Evolutionary conservation across 2,329 filamentous ascomycete species (phyloP).

Genomic region (Fusarium scirpi): DNA sequence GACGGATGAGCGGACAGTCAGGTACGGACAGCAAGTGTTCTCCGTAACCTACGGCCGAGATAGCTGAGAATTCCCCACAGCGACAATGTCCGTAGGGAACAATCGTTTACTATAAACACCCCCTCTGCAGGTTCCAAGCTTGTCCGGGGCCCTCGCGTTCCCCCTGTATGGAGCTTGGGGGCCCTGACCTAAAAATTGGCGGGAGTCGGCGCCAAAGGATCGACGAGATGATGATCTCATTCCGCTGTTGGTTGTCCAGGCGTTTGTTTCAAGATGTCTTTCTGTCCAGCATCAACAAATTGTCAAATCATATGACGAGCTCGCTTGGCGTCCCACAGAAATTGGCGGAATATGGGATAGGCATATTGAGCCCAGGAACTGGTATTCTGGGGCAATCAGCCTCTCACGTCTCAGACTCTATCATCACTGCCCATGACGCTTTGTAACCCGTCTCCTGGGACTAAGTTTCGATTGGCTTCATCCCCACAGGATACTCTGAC

Average conservation of each 20-base stretch:
- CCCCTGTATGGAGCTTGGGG: slow-evolving; percentile 37
- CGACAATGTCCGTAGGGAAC: slow-evolving; percentile 25
- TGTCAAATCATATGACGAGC: slow-evolving; percentile 39
- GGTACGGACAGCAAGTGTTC: slow-evolving; percentile 34
- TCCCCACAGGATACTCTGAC: slow-evolving; percentile 37
- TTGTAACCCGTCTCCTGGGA: slow-evolving; percentile 35
- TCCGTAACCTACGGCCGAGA: slow-evolving; percentile 45
- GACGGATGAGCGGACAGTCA: slow-evolving; percentile 24
- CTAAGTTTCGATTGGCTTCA: slow-evolving; percentile 41
- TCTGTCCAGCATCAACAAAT: slow-evolving; percentile 23
- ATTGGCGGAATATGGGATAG: slow-evolving; percentile 38
- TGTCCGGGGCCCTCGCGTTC: slow-evolving; percentile 17
- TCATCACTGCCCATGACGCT: slow-evolving; percentile 40
- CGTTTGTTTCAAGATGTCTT: slow-evolving; percentile 48
- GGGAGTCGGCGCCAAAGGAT: slow-evolving; percentile 48
- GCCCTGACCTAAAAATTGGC: slow-evolving; percentile 44
- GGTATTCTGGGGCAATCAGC: slow-evolving; percentile 31
- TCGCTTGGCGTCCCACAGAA: slow-evolving; percentile 28
- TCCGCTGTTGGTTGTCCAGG: slow-evolving; percentile 45
- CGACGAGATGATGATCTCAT: slow-evolving; percentile 49
- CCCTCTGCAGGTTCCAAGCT: slow-evolving; percentile 20
- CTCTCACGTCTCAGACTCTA: slow-evolving; percentile 28
- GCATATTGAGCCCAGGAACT: slow-evolving; percentile 26
- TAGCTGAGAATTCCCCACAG: slow-evolving; percentile 41
- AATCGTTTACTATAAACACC: slow-evolving; percentile 37